Evolutionary conservation across 768 basidiomycete genomes (phyloP), one percentile per base, ranked within the genome.

Genomic region (Mycena epipterygia): DNA sequence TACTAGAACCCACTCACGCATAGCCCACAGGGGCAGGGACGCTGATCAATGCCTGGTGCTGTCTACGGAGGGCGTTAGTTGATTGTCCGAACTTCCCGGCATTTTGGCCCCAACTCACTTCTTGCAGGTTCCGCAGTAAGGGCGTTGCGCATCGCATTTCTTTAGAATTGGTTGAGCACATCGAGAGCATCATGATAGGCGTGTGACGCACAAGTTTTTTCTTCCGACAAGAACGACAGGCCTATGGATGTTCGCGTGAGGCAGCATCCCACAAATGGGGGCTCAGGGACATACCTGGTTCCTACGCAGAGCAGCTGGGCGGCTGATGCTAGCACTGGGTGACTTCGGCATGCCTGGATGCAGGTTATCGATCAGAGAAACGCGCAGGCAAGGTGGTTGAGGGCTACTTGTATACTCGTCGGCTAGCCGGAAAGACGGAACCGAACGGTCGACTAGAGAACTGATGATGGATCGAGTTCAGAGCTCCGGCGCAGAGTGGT

Each of bases 61-160:
- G 91, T 81, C 93, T 94, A 66, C 29, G 57, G 25, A 73, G 19
- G 57, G 46, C 37, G 35, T 60, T 39, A 44, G 14, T 14, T 37
- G 27, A 60, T 58, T 35, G 29, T 33, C 62, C 68, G 52, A 39
- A 33, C n/a, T 33, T 12, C 13, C 35, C 56, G 30, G 37, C 29
- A 68, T 27, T 37, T 35, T 42, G 44, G 46, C 41, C n/a, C 35
- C n/a, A 57, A 86, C 90, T 76, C 74, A 94, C 93, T 92, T 95
- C 68, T 94, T 88, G 75, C 94, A 95, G 60, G 94, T 95, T 46
- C 89, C 87, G 77, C 94, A 96, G 78, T 95, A 93, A 16, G 94
- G 94, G 71, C 95, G 91, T 46, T 91, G 88, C 46, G 94, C 94
- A 80, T 96, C 94, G 74, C 94, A 96, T 92, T 95, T 95, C 94